Evolutionary conservation across 768 basidiomycete species (phyloP), one percentile per base, ranked within the genome.

Genomic region (Auricularia sp.): DNA sequence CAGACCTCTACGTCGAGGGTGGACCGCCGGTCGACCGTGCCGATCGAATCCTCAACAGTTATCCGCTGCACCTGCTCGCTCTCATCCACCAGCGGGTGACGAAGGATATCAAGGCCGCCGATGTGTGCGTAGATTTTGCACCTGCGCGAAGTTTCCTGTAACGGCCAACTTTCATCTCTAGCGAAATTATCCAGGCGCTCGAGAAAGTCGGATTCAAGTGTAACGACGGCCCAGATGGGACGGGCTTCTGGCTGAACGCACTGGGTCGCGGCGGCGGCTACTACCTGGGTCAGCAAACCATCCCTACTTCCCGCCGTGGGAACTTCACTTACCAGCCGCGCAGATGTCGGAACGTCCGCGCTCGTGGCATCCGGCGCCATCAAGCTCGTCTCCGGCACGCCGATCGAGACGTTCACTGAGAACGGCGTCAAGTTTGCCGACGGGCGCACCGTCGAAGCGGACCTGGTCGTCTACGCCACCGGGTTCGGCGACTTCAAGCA

Each of bases 351-450:
- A 37, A 83, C 81, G 10, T 82, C 82, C 66, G 80, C 86, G 72
- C 75, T 83, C 67, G 83, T 89, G 69, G 80, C 82, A 56, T 84
- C 87, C 69, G 85, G 86, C 4, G 83, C 85, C 70, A 85, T 89
- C 77, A 87, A 87, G 72, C 73, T 89, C 64, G 89, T 88, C 75
- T 85, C 81, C 73, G 84, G 85, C 64, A 75, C 75, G 61, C 74
- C 77, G 58, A 81, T 88, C 64, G 71, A 78, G 64, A 70, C 71
- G 24, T 82, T 84, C 70, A 80, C 76, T 2, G 68, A 75, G 54
- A 69, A 64, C n/a, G 80, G 81, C 4, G 65, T 85, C 33, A 71
- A 73, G 54, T 85, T 85, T 64, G 79, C 81, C 14, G 74, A 85
- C 65, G 81, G 83, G 1, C 77, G 73, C 45, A 74, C 77, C 58